Evolutionary conservation across 192 early-diverging fungal species (phyloP), one percentile per base, ranked within the genome.

Genomic region (Coemansia asiatica): DNA sequence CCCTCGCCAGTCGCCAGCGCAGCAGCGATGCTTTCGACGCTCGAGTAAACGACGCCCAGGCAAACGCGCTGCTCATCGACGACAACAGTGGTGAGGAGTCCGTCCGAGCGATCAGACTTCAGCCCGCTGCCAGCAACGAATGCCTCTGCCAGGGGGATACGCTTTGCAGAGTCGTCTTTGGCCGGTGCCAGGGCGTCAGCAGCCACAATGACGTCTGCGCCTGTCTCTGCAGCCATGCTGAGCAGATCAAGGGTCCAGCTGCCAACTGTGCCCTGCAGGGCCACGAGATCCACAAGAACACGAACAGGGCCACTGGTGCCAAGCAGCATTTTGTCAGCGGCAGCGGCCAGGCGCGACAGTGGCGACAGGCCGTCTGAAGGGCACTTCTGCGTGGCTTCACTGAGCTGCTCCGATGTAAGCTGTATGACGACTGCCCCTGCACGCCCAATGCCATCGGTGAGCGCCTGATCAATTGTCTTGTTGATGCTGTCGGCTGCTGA

Each of bases 31-130:
- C 93, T 95, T 60, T 90, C 84, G 2, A 68, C 63, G n/a, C 86
- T 91, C 16, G 97, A 96, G 75, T 98, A 99, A 9, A 90, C 95
- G 9, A 99, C 79, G 38, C 97, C 97, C 31, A 99, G 82, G 16
- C 92, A 90, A n/a, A 89, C 88, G 6, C 86, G 81, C 50, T 87
- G 87, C 74, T 95, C 93, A 82, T 98, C 95, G 4, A 93, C 93
- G 5, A 99, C 95, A 21, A 96, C 83, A 6, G 97, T 99, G 2
- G 96, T 84, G 68, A 91, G 88, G 54, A 99, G 83, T 1, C 90
- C 93, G 74, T 98, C 97, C n/a, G 89, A 50, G 29, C 97, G 92
- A 69, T 99, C 97, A 5, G 73, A 76, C 27, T 21, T 51, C 28
- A 83, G 72, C 0, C 67, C 63, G 16, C 68, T 74, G 29, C 50